Conservation (phyloP, 169 alveolate genomes). For the Plasmodium coatneyi region DNA sequence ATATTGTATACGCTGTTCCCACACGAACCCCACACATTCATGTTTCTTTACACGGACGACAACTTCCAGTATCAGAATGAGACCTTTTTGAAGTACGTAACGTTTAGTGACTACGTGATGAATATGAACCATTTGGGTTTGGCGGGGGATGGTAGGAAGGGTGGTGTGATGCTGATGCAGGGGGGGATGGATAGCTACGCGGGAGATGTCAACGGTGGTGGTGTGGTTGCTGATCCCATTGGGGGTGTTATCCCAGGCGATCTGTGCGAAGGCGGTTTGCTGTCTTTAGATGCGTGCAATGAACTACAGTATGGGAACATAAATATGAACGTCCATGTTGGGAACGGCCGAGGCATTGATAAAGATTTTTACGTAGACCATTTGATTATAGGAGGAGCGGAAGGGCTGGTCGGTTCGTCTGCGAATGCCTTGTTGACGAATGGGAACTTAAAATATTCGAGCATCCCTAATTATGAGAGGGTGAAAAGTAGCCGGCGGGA, state of each 20-base stretch:
- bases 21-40: constrained; percentile 44
- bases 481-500: constrained; percentile 9
- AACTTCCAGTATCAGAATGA: constrained; percentile 63
- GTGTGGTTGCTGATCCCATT: background rate
- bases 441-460: constrained; percentile 27
- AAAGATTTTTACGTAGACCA: constrained; percentile 69
- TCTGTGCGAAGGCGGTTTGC: background rate
- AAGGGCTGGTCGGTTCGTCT: background rate
- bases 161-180: background rate
- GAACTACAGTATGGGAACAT: background rate
- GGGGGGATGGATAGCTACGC: background rate
- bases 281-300: constrained; percentile 1
- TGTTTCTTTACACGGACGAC: constrained; percentile 51
- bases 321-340: background rate
- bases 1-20: constrained; percentile 53
- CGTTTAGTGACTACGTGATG: constrained; percentile 33
- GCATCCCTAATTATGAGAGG: constrained; percentile 44
- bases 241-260: background rate
- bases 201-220: background rate
- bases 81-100: constrained; percentile 21
- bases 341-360: constrained; percentile 1
- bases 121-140: background rate
- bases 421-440: constrained; percentile 3
- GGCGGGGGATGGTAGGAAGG: background rate
- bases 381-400: constrained; percentile 25